Evolutionary conservation across 805 yeast genomes (phyloP).

Genomic region (Candida maltosa): DNA sequence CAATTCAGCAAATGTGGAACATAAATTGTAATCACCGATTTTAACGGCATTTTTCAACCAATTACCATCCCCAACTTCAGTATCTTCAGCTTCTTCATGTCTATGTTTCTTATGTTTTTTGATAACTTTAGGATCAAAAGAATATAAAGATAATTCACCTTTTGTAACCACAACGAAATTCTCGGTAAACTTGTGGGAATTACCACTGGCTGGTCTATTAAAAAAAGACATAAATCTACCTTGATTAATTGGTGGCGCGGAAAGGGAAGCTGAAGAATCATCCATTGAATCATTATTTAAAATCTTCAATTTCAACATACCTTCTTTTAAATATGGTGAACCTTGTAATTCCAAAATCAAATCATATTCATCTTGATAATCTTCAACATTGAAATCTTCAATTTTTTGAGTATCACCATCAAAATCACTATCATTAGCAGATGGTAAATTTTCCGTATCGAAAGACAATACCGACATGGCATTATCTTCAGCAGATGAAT

Average conservation of each 20-base stretch:
- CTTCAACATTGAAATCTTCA: constrained; percentile 37
- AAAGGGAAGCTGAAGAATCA: constrained; percentile 13
- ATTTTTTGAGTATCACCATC: constrained; percentile 16
- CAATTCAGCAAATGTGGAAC: constrained; percentile 48
- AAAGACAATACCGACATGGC: constrained; percentile 33
- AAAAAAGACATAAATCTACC: constrained; percentile 27
- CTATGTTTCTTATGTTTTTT: constrained; percentile 31
- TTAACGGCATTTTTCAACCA: constrained; percentile 65
- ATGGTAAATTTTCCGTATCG: constrained; percentile 22
- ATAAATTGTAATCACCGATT: constrained; percentile 49
- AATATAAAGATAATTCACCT: constrained; percentile 60
- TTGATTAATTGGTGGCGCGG: constrained; percentile 12
- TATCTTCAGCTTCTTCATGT: constrained; percentile 14
- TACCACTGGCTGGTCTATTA: constrained; percentile 6
- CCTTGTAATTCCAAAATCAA: constrained; percentile 63
- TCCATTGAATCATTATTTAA: constrained; percentile 37
- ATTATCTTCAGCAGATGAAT: constrained; percentile 27
- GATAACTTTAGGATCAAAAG: constrained; percentile 45
- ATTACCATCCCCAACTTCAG: constrained; percentile 56
- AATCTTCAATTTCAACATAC: constrained; percentile 47
- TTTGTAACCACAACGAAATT: constrained; percentile 66
- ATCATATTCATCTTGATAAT: constrained; percentile 50
- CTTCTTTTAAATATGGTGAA: constrained; percentile 78
- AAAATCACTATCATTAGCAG: constrained; percentile 9
- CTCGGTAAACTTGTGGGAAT: constrained; percentile 32